phyloP scores from a whole-genome alignment of 805 yeast species.

The Hanseniaspora singularis region DNA sequence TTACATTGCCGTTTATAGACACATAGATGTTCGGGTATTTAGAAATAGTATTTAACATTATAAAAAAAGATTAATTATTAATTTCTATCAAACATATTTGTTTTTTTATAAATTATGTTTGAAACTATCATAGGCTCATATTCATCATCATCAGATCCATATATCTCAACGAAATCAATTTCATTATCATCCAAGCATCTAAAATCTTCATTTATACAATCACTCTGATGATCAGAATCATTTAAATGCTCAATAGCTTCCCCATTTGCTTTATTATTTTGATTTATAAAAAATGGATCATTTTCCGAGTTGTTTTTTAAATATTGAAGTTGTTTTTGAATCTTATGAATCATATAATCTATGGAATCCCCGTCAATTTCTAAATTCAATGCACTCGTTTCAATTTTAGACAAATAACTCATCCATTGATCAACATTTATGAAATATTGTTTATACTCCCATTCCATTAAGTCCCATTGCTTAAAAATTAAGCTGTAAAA shows the following conservation, averaged over 20 bases:
- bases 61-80: not conserved
- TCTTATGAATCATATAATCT: not conserved
- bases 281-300: not conserved
- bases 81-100: not conserved
- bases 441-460: conserved; percentile 21
- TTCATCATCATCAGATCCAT: conserved; percentile 18
- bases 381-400: not conserved
- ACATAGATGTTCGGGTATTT: too few relatives aligned
- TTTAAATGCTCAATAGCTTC: not conserved
- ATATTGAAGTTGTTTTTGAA: not conserved
- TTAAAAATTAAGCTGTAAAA: conserved; percentile 15
- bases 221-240: not conserved
- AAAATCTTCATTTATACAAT: not conserved
- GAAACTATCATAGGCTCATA: conserved; percentile 20
- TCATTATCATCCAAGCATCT: not conserved
- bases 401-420: not conserved
- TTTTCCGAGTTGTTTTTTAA: not conserved
- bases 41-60: not conserved
- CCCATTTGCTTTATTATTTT: not conserved
- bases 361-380: not conserved
- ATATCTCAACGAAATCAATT: conserved; percentile 1
- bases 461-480: conserved; percentile 22
- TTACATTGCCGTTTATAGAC: too few relatives aligned
- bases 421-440: conserved; percentile 17
- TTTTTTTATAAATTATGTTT: conserved; percentile 16